Evolutionary conservation across 2,329 filamentous ascomycete genomes (phyloP), one percentile per base, ranked within the genome.

Genomic region (Cordyceps fumosorosea): DNA sequence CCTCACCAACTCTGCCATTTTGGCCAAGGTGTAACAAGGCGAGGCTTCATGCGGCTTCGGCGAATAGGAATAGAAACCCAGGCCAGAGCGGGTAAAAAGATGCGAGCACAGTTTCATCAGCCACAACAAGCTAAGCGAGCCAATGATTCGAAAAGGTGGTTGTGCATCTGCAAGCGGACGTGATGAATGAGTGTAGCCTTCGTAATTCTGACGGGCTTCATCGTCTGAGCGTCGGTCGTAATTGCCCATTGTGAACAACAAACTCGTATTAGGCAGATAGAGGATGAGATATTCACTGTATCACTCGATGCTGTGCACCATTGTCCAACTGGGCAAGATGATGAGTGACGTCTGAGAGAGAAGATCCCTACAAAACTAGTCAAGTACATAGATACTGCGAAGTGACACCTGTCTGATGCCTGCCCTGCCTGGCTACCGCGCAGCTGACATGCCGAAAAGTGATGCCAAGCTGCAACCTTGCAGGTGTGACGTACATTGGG

Each of bases 401-500:
- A 8, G 29, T 32, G 29, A 32, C 29, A 32, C 29, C 34, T 14
- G 12, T 14, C 11, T 37, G 34, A 14, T 12, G 34, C 34, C 34
- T 37, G 34, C 7, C 7, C 1, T 20, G 18, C 42, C n/a, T 44
- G 18, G 16, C 16, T 44, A n/a, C 42, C 7, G 16, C 6, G 42
- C 16, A 37, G 34, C 34, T 37, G 48, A 6, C 16, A 51, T 29
- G 32, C 48, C 18, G 34, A 22, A 59, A 22, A 58, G n/a, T 58
- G 55, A 58, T 37, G 44, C 55, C 44, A 48, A 22, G 55, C 40
- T 22, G 40, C 42, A 34, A 50, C 22, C 12, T 58, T 26, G 37
- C 34, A 40, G 53, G 24, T 47, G 55, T 57, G 55, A 50, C 44
- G 55, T 37, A 57, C 42, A 48, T 57, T 42, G 42, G 55, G 54